Percentiles rank a stretch among this genome's conserved stretches.
Evolutionary conservation across 495 filamentous ascomycete species (phyloP).

Genomic region (Aspergillus hancockii): DNA sequence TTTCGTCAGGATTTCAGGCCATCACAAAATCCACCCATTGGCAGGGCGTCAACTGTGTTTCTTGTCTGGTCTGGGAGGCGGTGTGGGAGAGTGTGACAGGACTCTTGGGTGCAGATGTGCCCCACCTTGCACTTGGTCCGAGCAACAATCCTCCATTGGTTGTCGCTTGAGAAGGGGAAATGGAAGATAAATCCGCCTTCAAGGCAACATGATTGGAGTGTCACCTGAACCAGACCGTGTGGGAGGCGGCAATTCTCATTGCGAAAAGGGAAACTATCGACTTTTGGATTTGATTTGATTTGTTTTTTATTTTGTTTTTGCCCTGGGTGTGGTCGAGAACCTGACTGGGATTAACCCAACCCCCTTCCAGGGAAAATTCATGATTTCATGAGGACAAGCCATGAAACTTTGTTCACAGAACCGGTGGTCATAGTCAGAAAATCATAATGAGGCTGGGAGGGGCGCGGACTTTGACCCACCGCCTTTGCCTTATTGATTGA

Average conservation of each 20-base stretch:
- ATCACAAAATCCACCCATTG: not conserved
- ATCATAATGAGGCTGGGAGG: slow-evolving; percentile 2
- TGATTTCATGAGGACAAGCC: slow-evolving; percentile 4
- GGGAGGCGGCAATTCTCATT: not conserved
- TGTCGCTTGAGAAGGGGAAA: not conserved
- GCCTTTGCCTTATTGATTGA: slow-evolving; percentile 2
- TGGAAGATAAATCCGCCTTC: slow-evolving; percentile 1
- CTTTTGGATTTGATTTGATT: not conserved
- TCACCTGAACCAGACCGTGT: not conserved
- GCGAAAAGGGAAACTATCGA: not conserved
- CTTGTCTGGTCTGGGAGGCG: slow-evolving; percentile 2
- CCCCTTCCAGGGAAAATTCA: not conserved
- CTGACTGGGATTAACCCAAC: not conserved
- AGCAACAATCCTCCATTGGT: not conserved
- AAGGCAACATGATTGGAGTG: not conserved
- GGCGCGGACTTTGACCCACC: not conserved
- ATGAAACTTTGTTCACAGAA: slow-evolving; percentile 3
- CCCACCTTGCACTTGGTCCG: not conserved
- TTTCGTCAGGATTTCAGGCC: slow-evolving; percentile 1
- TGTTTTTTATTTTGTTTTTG: not conserved
- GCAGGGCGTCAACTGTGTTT: too few relatives aligned
- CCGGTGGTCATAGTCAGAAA: slow-evolving; percentile 5
- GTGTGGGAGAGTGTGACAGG: slow-evolving; percentile 9
- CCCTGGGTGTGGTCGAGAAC: not conserved
- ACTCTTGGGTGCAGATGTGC: not conserved